Conservation (phyloP, 257 asterid genomes). For the Plantago major region DNA sequence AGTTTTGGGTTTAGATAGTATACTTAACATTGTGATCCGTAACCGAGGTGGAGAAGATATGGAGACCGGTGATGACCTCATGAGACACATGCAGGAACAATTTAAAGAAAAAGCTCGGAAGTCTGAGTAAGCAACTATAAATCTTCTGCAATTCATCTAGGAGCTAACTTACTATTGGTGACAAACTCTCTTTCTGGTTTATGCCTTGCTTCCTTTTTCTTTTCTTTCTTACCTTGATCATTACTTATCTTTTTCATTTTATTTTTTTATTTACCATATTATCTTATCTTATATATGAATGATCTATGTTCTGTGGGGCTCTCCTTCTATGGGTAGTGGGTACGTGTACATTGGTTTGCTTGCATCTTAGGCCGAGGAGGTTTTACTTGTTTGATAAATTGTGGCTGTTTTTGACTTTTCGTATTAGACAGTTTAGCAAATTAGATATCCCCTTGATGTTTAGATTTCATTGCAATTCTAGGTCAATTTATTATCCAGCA, state of each 20-base stretch:
- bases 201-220: conserved; percentile 14
- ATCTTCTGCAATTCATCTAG: conserved; percentile 21
- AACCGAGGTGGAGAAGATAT: conserved; percentile 76
- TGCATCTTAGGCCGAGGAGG: not conserved
- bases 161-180: conserved; percentile 16
- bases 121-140: conserved; percentile 74
- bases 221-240: no score
- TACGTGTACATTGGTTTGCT: not conserved
- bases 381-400: not conserved
- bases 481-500: conserved; percentile 97
- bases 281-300: conserved; percentile 5
- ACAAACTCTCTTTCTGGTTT: not conserved
- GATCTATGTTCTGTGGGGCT: conserved; percentile 7
- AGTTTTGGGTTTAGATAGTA: conserved; percentile 78
- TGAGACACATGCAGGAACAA: conserved; percentile 98
- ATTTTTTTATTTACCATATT: no score
- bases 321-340: conserved; percentile 10
- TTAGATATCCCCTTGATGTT: conserved; percentile 24
- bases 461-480: conserved; percentile 38
- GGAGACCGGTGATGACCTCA: conserved; percentile 90
- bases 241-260: no score
- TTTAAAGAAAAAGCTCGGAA: conserved; percentile 99
- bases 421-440: not conserved
- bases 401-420: conserved; percentile 8
- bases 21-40: conserved; percentile 85